Base-by-base conservation (phyloP, 257 asterid genomes). In the Fraxinus americana region DNA sequence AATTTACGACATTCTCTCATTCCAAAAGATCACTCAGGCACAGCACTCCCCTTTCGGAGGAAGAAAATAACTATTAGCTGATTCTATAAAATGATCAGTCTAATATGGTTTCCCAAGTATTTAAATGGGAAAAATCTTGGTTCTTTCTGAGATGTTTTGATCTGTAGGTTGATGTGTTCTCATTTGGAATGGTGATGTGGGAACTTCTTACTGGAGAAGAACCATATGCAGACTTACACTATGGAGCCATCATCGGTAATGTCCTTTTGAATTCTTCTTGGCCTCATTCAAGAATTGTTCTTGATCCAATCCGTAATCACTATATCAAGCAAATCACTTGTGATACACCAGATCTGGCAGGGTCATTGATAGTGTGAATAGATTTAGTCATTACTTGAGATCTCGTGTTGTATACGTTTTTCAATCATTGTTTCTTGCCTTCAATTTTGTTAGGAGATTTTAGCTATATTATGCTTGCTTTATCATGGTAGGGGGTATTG, bases 161-260 rank as follows among this genome's bases (percentile, higher is more conserved):
- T 77, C 75, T 29, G 21, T 83, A 95, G 99, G 99, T 95, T 38
- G 99, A 95, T 75, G 97, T 95, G 48, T 95, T 90, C 38, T 95
- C 99, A 54, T 95, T 86, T 78, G 99, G 99, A 75, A 93, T 93
- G 11, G 99, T 93, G 50, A 89, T 95, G 98, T 95, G 99, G 98
- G 99, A 95, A 85, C 96, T 95, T 78, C 92, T 95, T 21, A 95
- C 99, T 0, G 96, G 98, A 38, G 98, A 93, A 76, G 99, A 95
- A 83, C 99, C 99, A 17, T 95, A 95, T 16, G 90, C 97, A 2
- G 97, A 93, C 73, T 84, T 95, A 87, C 98, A 95, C 86, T 95
- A 93, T 45, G 99, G 99, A 25, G 97, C 98, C 70, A 95, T 95
- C 66, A 95, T 95, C 11, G 99, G 99, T 95, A 82, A 30, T 43